phyloP scores from a whole-genome alignment of 1,284 basidiomycete species.

The Tranzscheliella williamsii region DNA sequence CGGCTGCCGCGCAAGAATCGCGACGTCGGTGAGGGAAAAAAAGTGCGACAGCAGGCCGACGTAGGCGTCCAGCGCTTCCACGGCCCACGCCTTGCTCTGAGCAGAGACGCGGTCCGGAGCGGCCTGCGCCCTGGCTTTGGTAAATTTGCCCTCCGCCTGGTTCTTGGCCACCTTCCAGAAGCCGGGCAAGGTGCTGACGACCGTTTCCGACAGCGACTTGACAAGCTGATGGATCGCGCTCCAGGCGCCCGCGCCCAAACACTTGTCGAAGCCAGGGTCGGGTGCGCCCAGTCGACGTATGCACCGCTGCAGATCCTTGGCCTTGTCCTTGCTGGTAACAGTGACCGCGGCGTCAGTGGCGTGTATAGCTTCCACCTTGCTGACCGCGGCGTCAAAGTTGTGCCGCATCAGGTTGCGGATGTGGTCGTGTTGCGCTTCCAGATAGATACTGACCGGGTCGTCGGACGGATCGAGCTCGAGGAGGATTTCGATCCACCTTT shows the following conservation, averaged over 20 bases:
- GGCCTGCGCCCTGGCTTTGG: slow-evolving; percentile 11
- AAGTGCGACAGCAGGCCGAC: slow-evolving; percentile 83
- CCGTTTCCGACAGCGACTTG: slow-evolving; percentile 64
- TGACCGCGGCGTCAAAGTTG: slow-evolving; percentile 65
- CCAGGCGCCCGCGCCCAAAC: slow-evolving; percentile 66
- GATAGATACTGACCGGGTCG: slow-evolving; percentile 85
- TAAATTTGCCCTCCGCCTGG: slow-evolving; percentile 71
- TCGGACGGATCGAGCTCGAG: slow-evolving; percentile 53
- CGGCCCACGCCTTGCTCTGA: slow-evolving; percentile 85
- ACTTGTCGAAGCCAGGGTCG: slow-evolving; percentile 35
- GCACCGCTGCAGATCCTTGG: slow-evolving; percentile 57
- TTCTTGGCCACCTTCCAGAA: slow-evolving; percentile 92
- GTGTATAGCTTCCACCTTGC: slow-evolving; percentile 18
- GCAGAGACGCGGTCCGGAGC: slow-evolving; percentile 70
- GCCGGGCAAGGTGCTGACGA: slow-evolving; percentile 72
- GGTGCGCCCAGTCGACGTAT: slow-evolving; percentile 44
- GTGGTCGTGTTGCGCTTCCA: slow-evolving; percentile 87
- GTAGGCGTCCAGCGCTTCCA: slow-evolving; percentile 86
- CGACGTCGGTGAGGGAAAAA: slow-evolving; percentile 74
- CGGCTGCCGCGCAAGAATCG: slow-evolving; percentile 69
- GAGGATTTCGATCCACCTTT: slow-evolving; percentile 85
- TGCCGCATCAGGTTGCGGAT: slow-evolving; percentile 78
- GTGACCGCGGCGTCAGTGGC: slow-evolving; percentile 49
- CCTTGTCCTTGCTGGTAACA: slow-evolving; percentile 69
- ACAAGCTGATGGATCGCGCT: slow-evolving; percentile 72